Evolutionary conservation across 2,329 filamentous ascomycete genomes (phyloP).

Genomic region (Dissoconium aciculare): DNA sequence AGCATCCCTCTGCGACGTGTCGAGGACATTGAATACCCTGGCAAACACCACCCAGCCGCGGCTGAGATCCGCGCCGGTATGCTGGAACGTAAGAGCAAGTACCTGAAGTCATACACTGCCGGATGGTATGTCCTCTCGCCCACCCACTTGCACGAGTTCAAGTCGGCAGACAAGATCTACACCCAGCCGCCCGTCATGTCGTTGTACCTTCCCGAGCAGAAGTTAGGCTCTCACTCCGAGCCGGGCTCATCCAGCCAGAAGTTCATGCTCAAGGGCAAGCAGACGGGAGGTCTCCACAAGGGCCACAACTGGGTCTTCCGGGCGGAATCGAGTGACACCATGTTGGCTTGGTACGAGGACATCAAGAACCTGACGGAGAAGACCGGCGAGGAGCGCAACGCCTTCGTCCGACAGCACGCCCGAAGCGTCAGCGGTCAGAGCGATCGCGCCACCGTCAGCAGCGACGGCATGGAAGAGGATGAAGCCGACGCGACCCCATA

Average conservation of each 20-base stretch:
- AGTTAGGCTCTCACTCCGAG: conserved; percentile 79
- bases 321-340: conserved; percentile 66
- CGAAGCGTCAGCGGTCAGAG: conserved; percentile 57
- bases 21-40: conserved; percentile 80
- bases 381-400: conserved; percentile 71
- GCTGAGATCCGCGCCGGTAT: conserved; percentile 79
- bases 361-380: conserved; percentile 82
- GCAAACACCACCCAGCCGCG: conserved; percentile 68
- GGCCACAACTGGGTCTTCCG: conserved; percentile 55
- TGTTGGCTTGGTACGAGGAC: conserved; percentile 94
- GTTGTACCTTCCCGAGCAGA: conserved; percentile 84
- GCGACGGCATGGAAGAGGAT: conserved; percentile 66
- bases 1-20: conserved; percentile 60
- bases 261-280: conserved; percentile 91
- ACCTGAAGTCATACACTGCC: conserved; percentile 90
- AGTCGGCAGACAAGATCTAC: conserved; percentile 79
- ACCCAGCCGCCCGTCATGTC: conserved; percentile 88
- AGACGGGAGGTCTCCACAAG: conserved; percentile 84
- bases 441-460: conserved; percentile 43
- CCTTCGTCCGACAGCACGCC: conserved; percentile 70
- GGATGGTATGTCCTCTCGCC: conserved; percentile 96
- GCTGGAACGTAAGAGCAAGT: conserved; percentile 96
- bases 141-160: conserved; percentile 96
- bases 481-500: conserved; percentile 52
- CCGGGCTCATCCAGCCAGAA: conserved; percentile 80